Percentiles rank a stretch among this genome's conserved stretches.
Evolutionary conservation across 2,329 filamentous ascomycete genomes (phyloP).

Genomic region (Paracorniculantispora psalliotae): DNA sequence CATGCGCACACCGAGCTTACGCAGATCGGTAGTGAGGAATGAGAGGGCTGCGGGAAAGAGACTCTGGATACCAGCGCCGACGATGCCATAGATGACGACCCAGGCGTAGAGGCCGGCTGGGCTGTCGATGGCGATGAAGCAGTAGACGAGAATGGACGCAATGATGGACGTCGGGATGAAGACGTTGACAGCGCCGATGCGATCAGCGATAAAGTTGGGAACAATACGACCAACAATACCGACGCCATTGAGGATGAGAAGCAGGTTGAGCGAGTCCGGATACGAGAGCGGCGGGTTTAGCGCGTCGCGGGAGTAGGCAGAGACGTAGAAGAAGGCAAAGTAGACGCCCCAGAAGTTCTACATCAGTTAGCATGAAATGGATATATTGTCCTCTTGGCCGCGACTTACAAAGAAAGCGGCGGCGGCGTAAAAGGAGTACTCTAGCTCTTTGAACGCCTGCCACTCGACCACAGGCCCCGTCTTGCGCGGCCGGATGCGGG

Average conservation of each 20-base stretch:
- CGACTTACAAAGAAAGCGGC: conserved; percentile 27
- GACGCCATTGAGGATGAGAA: conserved; percentile 61
- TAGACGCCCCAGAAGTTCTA: conserved; percentile 49
- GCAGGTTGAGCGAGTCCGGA: conserved; percentile 50
- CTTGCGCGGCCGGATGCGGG: conserved; percentile 37
- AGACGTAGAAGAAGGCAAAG: conserved; percentile 56
- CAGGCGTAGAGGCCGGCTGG: conserved; percentile 54
- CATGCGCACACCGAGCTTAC: conserved; percentile 49
- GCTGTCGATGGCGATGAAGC: conserved; percentile 54
- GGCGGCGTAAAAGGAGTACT: conserved; percentile 33
- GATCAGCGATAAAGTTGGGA: conserved; percentile 55
- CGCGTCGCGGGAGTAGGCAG: conserved; percentile 41
- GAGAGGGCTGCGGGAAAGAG: conserved; percentile 58
- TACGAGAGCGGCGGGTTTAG: conserved; percentile 37
- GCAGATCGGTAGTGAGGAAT: conserved; percentile 47
- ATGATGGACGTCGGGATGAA: conserved; percentile 44
- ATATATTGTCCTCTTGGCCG: too few species aligned
- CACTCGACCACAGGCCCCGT: conserved; percentile 39
- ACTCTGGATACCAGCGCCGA: conserved; percentile 56
- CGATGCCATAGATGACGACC: conserved; percentile 57
- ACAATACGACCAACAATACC: conserved; percentile 53
- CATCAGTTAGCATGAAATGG: neutral
- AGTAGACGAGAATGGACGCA: conserved; percentile 42
- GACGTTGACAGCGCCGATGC: conserved; percentile 54
- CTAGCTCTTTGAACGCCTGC: conserved; percentile 38